Percentiles rank a stretch among this genome's conserved stretches.
Evolutionary conservation across 768 basidiomycete species (phyloP).

Genomic region (Paxillus involutus): DNA sequence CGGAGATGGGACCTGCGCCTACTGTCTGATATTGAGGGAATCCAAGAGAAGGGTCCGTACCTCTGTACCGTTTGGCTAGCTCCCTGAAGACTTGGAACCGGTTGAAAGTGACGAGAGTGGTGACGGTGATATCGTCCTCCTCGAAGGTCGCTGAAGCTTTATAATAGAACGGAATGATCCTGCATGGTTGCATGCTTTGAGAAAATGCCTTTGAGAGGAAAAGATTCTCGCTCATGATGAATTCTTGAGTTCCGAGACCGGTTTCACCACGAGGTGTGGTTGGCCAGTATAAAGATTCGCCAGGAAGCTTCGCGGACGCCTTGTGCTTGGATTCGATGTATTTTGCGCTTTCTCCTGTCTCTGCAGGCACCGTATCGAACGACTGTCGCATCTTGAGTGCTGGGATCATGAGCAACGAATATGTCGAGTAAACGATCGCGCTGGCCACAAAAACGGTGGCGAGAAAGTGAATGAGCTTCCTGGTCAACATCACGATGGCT

Average conservation of each 20-base stretch:
- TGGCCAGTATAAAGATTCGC: conserved; percentile 24
- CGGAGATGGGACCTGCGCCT: conserved; percentile 77
- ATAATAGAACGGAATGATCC: conserved; percentile 82
- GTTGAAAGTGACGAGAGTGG: conserved; percentile 80
- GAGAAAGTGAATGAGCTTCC: conserved; percentile 14
- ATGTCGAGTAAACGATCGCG: conserved; percentile 33
- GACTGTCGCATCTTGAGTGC: conserved; percentile 5
- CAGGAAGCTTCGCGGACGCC: conserved; percentile 4
- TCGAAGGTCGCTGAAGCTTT: conserved; percentile 57
- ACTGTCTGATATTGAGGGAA: not conserved
- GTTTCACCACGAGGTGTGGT: not conserved
- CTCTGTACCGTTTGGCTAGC: conserved; percentile 76
- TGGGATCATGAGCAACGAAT: conserved; percentile 17
- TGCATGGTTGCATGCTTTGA: conserved; percentile 67
- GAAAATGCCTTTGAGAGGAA: conserved; percentile 72
- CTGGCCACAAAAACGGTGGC: conserved; percentile 21
- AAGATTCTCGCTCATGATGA: conserved; percentile 45
- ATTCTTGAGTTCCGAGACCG: not conserved
- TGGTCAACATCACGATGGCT: not conserved
- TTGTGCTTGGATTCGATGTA: conserved; percentile 1
- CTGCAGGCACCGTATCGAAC: not conserved
- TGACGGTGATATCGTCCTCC: conserved; percentile 75
- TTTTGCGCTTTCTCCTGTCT: not conserved
- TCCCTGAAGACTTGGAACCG: conserved; percentile 71
- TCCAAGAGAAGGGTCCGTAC: conserved; percentile 35